These are phyloP conservation scores for Tolypocladium amazonense DNA, from an alignment of 2,329 filamentous ascomycete species.

Conservation along the genomic window DNA sequence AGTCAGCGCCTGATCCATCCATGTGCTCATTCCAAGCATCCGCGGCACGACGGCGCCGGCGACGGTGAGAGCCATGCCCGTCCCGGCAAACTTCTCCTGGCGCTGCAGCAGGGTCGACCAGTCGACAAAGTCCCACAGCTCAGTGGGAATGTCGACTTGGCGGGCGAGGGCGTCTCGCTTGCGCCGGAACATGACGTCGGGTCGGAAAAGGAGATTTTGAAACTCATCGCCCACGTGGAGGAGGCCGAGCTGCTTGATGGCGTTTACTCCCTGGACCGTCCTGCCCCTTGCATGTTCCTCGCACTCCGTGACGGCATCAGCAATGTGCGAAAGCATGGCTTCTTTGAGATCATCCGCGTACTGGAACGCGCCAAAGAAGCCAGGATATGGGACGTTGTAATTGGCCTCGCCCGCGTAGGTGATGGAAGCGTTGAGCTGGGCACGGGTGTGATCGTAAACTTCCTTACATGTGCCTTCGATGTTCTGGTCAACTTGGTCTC, in stretches of 20 bases:
- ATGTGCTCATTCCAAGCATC: slow-evolving; percentile 72
- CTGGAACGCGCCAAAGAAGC: slow-evolving; percentile 72
- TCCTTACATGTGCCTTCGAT: slow-evolving; percentile 80
- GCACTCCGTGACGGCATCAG: slow-evolving; percentile 64
- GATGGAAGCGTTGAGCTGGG: slow-evolving; percentile 66
- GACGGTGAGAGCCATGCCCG: slow-evolving; percentile 87
- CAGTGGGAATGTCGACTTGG: slow-evolving; percentile 78
- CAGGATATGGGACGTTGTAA: slow-evolving; percentile 77
- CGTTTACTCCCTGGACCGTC: slow-evolving; percentile 71
- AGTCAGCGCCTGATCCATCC: slow-evolving; percentile 79
- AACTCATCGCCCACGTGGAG: slow-evolving; percentile 84
- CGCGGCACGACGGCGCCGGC: slow-evolving; percentile 76
- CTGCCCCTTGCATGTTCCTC: slow-evolving; percentile 76
- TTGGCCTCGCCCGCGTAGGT: slow-evolving; percentile 63
- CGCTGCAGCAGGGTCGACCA: slow-evolving; percentile 69
- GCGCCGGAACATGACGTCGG: slow-evolving; percentile 88
- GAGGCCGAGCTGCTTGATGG: slow-evolving; percentile 81
- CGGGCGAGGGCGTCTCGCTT: slow-evolving; percentile 72
- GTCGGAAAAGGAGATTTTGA: slow-evolving; percentile 73
- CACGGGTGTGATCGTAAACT: slow-evolving; percentile 75
- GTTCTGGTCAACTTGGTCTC: slow-evolving; percentile 67
- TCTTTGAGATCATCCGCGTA: slow-evolving; percentile 90
- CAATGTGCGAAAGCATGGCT: slow-evolving; percentile 83
- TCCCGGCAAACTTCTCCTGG: slow-evolving; percentile 91
- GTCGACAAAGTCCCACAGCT: slow-evolving; percentile 91